phyloP scores from a whole-genome alignment of 176 grass and related monocot species.

The Triticum urartu region DNA sequence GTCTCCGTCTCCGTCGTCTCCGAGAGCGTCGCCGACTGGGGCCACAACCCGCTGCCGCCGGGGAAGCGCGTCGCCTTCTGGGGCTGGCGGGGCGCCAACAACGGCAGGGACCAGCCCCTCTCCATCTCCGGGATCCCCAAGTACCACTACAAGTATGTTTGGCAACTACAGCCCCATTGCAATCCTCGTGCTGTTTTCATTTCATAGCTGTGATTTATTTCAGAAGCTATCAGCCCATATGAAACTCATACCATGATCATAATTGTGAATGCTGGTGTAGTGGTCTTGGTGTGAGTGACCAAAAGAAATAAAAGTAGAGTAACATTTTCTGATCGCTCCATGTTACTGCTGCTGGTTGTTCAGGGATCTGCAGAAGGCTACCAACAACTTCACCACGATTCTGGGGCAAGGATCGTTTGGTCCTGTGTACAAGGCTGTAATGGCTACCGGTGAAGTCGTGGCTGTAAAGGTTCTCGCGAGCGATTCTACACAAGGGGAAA shows the following conservation, averaged over 20 bases:
- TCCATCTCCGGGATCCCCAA: slow-evolving; percentile 76
- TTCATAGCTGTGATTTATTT: no score
- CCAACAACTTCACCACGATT: slow-evolving; percentile 87
- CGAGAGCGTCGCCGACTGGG: slow-evolving; percentile 43
- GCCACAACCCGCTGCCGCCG: slow-evolving; percentile 30
- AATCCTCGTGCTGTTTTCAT: not conserved
- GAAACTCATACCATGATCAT: not conserved
- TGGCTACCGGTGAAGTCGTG: slow-evolving; percentile 84
- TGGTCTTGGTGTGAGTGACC: not conserved
- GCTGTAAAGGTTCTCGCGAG: slow-evolving; percentile 91
- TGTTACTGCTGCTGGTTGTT: slow-evolving; percentile 8
- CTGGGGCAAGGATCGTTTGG: slow-evolving; percentile 97
- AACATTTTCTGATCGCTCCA: slow-evolving; percentile 10
- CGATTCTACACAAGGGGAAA: slow-evolving; percentile 89
- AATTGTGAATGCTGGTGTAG: not conserved
- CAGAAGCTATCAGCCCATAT: not conserved
- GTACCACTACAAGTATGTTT: slow-evolving; percentile 93
- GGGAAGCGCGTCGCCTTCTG: slow-evolving; percentile 49
- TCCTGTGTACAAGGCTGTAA: slow-evolving; percentile 89
- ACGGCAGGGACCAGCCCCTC: slow-evolving; percentile 32
- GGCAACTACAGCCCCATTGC: not conserved
- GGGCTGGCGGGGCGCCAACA: slow-evolving; percentile 40
- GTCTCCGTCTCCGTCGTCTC: slow-evolving; percentile 69
- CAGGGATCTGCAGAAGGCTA: slow-evolving; percentile 95
- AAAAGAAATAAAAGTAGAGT: not conserved